These are phyloP conservation scores for Trypanosomatidae sp. DNA, from an alignment of 208 protist genomes.

Conservation along the genomic window DNA sequence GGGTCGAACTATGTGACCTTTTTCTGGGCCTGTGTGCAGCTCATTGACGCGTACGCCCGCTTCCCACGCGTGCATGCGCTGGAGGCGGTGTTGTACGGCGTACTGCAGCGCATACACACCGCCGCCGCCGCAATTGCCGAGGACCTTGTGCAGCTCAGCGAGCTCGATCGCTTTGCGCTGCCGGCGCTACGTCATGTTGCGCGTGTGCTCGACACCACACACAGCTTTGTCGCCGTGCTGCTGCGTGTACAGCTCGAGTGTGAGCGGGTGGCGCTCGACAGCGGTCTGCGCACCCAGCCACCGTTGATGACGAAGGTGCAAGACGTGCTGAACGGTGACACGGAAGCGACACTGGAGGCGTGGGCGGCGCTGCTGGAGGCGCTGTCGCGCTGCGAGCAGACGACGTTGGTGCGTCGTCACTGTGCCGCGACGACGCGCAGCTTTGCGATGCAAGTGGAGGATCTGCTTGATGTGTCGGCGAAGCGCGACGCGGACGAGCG, in stretches of 20 bases:
- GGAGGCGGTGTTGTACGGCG: conserved; percentile 49
- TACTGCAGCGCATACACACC: conserved; percentile 59
- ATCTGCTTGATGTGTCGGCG: conserved; percentile 49
- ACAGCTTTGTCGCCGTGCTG: conserved; percentile 53
- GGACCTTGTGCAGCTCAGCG: conserved; percentile 23
- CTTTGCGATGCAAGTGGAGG: conserved; percentile 57
- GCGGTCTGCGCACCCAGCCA: conserved; percentile 38
- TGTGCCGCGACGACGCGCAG: conserved; percentile 41
- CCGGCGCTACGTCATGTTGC: conserved; percentile 30
- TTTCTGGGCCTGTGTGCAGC: conserved; percentile 79
- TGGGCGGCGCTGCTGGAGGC: conserved; percentile 51
- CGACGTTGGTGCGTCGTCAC: conserved; percentile 41
- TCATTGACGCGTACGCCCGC: conserved; percentile 54
- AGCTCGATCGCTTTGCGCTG: conserved; percentile 23
- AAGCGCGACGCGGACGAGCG: conserved; percentile 69
- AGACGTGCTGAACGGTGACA: conserved; percentile 49
- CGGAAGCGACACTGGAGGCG: conserved; percentile 49
- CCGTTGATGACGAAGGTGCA: conserved; percentile 60
- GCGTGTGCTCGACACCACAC: conserved; percentile 23
- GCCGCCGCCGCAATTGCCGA: conserved; percentile 26
- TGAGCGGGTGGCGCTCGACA: conserved; percentile 68
- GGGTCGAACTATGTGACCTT: conserved; percentile 83
- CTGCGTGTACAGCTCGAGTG: conserved; percentile 78
- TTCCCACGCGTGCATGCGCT: conserved; percentile 52
- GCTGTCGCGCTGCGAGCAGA: conserved; percentile 24